Evolutionary conservation across 257 asterid genomes (phyloP), one percentile per base, ranked within the genome.

Genomic region (Salvia splendens): DNA sequence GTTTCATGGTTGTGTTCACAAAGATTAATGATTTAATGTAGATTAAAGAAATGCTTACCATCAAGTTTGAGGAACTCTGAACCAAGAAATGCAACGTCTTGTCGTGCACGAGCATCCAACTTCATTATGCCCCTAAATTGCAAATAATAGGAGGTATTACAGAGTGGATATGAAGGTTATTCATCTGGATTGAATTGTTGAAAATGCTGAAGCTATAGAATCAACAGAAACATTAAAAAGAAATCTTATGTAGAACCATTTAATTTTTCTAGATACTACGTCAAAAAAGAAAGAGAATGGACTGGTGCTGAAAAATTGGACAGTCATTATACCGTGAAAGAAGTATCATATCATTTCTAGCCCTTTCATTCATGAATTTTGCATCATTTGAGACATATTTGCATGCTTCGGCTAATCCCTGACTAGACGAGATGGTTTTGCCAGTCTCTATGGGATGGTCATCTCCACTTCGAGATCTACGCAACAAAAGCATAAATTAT

Each of bases 1-100:
- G 38, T 10, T 12, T 49, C 51, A 47, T 40, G 32, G 65, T 11
- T 5, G 43, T 9, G 12, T 51, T 30, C 9, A 49, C 42, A 24
- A 24, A 24, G 30, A 24, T 17, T 17, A 17, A 17, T 17, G 20
- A 17, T 17, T 17, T 24, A 53, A 51, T 7, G 42, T 24, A 3
- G 33, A 45, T 41, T 47, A 12, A 53, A 24, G 30, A 24, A 79
- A 63, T 57, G 45, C 80, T 78, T 81, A 92, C 98, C 98, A 69
- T 92, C 98, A 76, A 92, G 89, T 86, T 92, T 92, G 69, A 92
- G 96, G 80, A 92, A 87, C 78, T 82, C 95, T 28, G 90, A 77
- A 73, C 97, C 88, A 58, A 93, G 89, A 83, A 93, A 74, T 3
- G 98, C 98, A 70, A 92, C 87, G 48, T 93, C 98, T 77, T 81